A percentile compares a stretch with the other conserved stretches of the same genome.
Conservation (phyloP, 73 alveolate genomes). For the Durusdinium trenchii region DNA sequence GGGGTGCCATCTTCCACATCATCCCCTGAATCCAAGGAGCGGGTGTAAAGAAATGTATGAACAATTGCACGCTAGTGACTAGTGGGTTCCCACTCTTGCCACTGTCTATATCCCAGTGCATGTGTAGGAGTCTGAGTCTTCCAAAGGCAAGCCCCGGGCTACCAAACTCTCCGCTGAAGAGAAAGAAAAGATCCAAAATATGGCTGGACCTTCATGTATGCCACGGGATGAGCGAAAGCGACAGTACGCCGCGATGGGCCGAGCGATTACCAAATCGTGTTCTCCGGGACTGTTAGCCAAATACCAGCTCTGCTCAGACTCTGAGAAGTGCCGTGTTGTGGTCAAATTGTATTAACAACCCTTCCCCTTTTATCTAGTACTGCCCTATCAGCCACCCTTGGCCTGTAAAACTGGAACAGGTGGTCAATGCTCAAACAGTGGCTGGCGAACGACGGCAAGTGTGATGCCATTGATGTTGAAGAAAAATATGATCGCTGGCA, state of each 20-base stretch:
- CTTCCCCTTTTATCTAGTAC: neutral
- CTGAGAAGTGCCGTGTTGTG: neutral
- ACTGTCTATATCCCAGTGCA: too few relatives aligned
- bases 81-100: too few relatives aligned
- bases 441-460: neutral
- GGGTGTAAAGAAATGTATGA: too few relatives aligned
- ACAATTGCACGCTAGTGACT: too few relatives aligned
- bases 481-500: conserved; percentile 14
- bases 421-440: conserved; percentile 40
- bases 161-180: neutral
- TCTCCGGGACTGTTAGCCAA: neutral
- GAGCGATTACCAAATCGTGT: neutral
- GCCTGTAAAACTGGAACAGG: neutral
- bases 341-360: neutral
- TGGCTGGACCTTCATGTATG: neutral
- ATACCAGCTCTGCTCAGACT: neutral
- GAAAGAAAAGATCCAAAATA: neutral
- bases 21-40: too few relatives aligned
- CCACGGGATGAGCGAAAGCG: neutral
- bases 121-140: too few relatives aligned
- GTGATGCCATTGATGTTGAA: conserved; percentile 22
- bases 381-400: neutral
- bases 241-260: conserved; percentile 1
- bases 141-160: too few relatives aligned
- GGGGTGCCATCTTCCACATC: neutral